phyloP scores from a whole-genome alignment of 2,329 filamentous ascomycete genomes.

The Gremmenia infestans region DNA sequence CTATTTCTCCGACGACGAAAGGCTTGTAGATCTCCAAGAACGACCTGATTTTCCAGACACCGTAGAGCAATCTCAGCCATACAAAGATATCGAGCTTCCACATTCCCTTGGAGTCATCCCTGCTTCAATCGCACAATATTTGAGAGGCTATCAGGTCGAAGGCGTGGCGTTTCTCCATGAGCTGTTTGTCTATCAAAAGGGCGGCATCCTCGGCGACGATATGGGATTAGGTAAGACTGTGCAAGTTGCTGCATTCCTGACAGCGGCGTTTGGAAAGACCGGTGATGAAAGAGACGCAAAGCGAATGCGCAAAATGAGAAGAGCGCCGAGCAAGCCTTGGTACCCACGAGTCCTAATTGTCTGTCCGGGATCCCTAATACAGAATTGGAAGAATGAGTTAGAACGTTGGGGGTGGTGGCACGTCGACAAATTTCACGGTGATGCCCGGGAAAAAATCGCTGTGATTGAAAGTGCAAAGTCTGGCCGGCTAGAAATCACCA shows the following conservation, averaged over 20 bases:
- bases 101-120: conserved; percentile 79
- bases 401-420: conserved; percentile 96
- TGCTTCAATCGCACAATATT: conserved; percentile 82
- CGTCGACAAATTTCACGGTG: conserved; percentile 74
- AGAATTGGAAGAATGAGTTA: conserved; percentile 88
- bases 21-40: conserved; percentile 56
- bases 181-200: conserved; percentile 85
- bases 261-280: conserved; percentile 89
- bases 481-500: conserved; percentile 81
- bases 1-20: conserved; percentile 68
- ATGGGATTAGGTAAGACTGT: conserved; percentile 98
- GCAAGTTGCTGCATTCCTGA: conserved; percentile 88
- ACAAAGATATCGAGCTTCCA: conserved; percentile 69
- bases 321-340: conserved; percentile 55
- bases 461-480: conserved; percentile 67
- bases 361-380: conserved; percentile 81
- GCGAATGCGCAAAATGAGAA: conserved; percentile 80
- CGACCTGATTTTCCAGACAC: conserved; percentile 61
- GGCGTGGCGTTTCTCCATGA: conserved; percentile 83
- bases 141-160: conserved; percentile 85
- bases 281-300: conserved; percentile 82
- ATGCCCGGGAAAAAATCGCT: conserved; percentile 60
- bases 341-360: conserved; percentile 82
- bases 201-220: conserved; percentile 84
- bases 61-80: conserved; percentile 61